These are phyloP conservation scores for Arachis stenosperma DNA, from an alignment of 306 rosid genomes.

Conservation along the genomic window DNA sequence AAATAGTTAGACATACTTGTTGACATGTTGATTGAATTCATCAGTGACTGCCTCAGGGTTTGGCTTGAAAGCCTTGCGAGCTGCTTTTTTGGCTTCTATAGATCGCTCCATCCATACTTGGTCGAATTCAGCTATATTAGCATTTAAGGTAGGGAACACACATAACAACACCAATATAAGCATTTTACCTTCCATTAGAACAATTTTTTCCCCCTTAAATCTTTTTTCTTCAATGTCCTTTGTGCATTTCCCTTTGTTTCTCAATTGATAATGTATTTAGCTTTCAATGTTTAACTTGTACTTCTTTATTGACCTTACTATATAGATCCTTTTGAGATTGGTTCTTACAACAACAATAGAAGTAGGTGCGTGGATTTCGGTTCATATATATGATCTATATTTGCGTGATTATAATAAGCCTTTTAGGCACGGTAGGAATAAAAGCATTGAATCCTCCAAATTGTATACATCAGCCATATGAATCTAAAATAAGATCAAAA, in stretches of 20 bases:
- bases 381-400: slow-evolving; percentile 24
- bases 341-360: slow-evolving; percentile 1
- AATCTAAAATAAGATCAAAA: neutral
- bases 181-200: slow-evolving; percentile 35
- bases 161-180: slow-evolving; percentile 40
- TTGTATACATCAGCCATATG: neutral
- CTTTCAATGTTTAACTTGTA: neutral
- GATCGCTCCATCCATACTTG: slow-evolving; percentile 49
- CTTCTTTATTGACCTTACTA: slow-evolving; percentile 6
- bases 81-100: slow-evolving; percentile 38
- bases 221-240: neutral
- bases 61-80: slow-evolving; percentile 38
- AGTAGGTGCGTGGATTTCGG: slow-evolving; percentile 4
- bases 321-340: neutral
- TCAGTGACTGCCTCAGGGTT: slow-evolving; percentile 37
- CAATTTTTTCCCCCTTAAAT: neutral
- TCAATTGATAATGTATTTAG: neutral
- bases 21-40: slow-evolving; percentile 42
- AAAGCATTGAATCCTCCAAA: neutral
- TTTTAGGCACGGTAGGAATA: neutral
- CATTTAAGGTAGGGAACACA: slow-evolving; percentile 38
- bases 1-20: slow-evolving; percentile 33
- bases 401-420: slow-evolving; percentile 7
- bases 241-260: slow-evolving; percentile 17
- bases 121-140: slow-evolving; percentile 47